phyloP scores from a whole-genome alignment of 1,284 basidiomycete genomes.

The Cryptococcus sp. region DNA sequence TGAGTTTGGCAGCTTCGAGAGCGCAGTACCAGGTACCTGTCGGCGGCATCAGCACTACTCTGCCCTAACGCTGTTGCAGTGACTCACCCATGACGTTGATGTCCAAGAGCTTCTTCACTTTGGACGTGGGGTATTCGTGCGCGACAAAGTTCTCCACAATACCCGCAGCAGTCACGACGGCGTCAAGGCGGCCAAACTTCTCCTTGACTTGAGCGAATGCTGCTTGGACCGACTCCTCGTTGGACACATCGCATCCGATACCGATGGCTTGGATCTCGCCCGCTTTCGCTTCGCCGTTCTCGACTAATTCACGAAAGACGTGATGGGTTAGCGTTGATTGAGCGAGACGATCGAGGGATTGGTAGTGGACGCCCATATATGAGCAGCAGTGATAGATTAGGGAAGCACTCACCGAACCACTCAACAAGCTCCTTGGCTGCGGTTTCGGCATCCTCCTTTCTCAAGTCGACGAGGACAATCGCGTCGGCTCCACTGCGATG shows the following conservation, averaged over 20 bases:
- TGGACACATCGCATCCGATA: conserved; percentile 82
- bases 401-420: conserved; percentile 54
- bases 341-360: not conserved
- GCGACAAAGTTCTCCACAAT: conserved; percentile 91
- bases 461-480: conserved; percentile 82
- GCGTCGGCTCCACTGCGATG: conserved; percentile 71
- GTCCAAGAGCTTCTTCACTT: conserved; percentile 79
- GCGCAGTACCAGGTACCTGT: conserved; percentile 79
- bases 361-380: not conserved
- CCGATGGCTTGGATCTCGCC: conserved; percentile 72
- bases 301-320: conserved; percentile 51
- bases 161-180: conserved; percentile 84
- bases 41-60: not conserved
- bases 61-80: not conserved
- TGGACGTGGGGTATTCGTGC: conserved; percentile 83
- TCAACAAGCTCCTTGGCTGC: conserved; percentile 74
- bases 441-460: conserved; percentile 66
- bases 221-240: conserved; percentile 73
- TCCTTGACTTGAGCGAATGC: conserved; percentile 69
- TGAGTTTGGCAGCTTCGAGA: conserved; percentile 76
- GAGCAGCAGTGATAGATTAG: conserved; percentile 17
- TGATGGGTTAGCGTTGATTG: not conserved
- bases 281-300: conserved; percentile 62
- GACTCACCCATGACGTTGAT: conserved; percentile 84
- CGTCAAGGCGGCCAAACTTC: conserved; percentile 79